These are phyloP conservation scores for Russula sp. DNA, from an alignment of 768 basidiomycete genomes.

Conservation along the genomic window DNA sequence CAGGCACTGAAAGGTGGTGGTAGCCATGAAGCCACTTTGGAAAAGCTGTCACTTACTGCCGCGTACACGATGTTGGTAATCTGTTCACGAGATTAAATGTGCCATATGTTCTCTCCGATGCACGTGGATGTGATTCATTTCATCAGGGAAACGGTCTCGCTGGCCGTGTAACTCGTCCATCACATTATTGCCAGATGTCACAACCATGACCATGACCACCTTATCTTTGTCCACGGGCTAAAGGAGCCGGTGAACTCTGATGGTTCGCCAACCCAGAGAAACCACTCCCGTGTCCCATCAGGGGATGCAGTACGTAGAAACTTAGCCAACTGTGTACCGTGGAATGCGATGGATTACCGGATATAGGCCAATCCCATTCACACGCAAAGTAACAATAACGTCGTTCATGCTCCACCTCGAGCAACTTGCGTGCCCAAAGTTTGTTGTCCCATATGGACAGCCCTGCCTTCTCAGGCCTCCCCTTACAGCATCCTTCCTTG, in stretches of 20 bases:
- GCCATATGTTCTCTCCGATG: conserved; percentile 2
- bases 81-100: background rate
- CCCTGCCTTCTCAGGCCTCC: background rate
- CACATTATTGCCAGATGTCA: background rate
- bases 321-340: background rate
- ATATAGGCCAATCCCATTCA: conserved; percentile 10
- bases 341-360: conserved; percentile 10
- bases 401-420: background rate
- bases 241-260: background rate
- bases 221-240: background rate
- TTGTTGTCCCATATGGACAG: conserved; percentile 18
- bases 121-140: background rate
- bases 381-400: conserved; percentile 9
- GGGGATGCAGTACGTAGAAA: background rate
- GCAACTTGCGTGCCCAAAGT: conserved; percentile 12
- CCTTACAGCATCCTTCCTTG: conserved; percentile 10
- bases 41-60: background rate
- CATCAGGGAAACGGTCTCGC: background rate
- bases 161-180: background rate
- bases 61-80: background rate
- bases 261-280: background rate
- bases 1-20: background rate
- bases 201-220: background rate
- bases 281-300: background rate
- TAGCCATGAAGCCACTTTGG: conserved; percentile 2